A percentile compares a stretch with the other conserved stretches of the same genome.
Evolutionary conservation across 768 basidiomycete species (phyloP).

Genomic region (Kwoniella dendrophila): DNA sequence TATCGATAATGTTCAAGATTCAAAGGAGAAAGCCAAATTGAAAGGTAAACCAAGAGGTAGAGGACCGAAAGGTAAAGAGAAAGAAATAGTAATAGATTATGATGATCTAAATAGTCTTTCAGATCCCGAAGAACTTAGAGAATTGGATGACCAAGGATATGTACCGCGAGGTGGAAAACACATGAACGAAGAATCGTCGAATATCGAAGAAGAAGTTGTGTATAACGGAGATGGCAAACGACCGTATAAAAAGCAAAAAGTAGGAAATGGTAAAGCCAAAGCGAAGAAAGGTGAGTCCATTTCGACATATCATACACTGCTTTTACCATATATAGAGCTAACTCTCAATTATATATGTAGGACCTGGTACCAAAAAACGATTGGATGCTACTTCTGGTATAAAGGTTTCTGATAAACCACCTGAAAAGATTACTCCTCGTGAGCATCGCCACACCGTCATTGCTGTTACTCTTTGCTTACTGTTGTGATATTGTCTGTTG

Average conservation of each 20-base stretch:
- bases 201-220: not conserved
- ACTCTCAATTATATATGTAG: not conserved
- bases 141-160: no score
- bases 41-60: not conserved
- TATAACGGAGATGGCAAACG: not conserved
- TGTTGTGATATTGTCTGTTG: not conserved
- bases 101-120: slow-evolving; percentile 17
- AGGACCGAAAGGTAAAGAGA: slow-evolving; percentile 11
- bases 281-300: slow-evolving; percentile 12
- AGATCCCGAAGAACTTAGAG: slow-evolving; percentile 8
- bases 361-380: slow-evolving; percentile 12
- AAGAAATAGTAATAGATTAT: not conserved
- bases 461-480: not conserved
- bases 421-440: slow-evolving; percentile 39
- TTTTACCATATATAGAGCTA: not conserved
- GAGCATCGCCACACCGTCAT: not conserved
- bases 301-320: not conserved
- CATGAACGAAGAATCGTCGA: not conserved
- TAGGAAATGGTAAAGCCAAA: not conserved
- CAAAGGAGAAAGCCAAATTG: not conserved
- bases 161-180: no score
- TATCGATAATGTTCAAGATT: no score
- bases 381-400: slow-evolving; percentile 20
- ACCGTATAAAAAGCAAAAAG: slow-evolving; percentile 19
- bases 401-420: slow-evolving; percentile 17